Evolutionary conservation across 1,284 basidiomycete genomes (phyloP).

Genomic region (Athelia sp.): DNA sequence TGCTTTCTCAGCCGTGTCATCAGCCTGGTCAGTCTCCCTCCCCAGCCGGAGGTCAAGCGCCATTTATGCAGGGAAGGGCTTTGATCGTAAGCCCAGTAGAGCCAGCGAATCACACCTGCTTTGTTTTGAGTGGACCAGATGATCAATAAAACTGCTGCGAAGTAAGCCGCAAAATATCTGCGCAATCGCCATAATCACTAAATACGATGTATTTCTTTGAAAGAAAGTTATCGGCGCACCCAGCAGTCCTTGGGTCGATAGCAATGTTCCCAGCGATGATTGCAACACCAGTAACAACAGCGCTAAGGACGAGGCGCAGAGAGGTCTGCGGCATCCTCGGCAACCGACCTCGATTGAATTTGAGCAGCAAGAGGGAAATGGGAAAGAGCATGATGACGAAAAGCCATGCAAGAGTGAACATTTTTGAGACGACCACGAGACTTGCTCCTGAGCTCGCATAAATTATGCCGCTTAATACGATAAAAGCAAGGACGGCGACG

Average conservation of each 20-base stretch:
- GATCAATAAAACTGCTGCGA: conserved; percentile 40
- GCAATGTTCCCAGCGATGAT: conserved; percentile 59
- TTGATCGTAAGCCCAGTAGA: conserved; percentile 64
- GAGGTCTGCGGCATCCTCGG: conserved; percentile 37
- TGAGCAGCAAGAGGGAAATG: conserved; percentile 52
- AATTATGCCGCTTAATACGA: conserved; percentile 43
- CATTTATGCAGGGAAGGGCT: conserved; percentile 38
- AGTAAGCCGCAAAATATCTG: conserved; percentile 63
- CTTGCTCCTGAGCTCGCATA: conserved; percentile 56
- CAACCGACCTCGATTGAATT: conserved; percentile 59
- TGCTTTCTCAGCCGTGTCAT: conserved; percentile 46
- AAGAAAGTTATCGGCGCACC: no score
- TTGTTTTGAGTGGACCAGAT: conserved; percentile 50
- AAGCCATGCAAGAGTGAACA: conserved; percentile 61
- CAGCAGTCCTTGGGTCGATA: conserved; percentile 46
- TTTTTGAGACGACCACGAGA: conserved; percentile 50
- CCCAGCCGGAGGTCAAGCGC: conserved; percentile 35
- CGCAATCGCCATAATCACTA: no score
- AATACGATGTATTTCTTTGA: no score
- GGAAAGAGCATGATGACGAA: conserved; percentile 63
- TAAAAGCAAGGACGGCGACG: conserved; percentile 47
- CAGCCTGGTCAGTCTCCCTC: conserved; percentile 31
- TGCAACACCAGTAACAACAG: conserved; percentile 38
- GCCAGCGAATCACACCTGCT: conserved; percentile 42
- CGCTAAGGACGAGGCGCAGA: conserved; percentile 32